Conservation (phyloP, 345 rosid genomes). For the Streptanthus diversifolius region DNA sequence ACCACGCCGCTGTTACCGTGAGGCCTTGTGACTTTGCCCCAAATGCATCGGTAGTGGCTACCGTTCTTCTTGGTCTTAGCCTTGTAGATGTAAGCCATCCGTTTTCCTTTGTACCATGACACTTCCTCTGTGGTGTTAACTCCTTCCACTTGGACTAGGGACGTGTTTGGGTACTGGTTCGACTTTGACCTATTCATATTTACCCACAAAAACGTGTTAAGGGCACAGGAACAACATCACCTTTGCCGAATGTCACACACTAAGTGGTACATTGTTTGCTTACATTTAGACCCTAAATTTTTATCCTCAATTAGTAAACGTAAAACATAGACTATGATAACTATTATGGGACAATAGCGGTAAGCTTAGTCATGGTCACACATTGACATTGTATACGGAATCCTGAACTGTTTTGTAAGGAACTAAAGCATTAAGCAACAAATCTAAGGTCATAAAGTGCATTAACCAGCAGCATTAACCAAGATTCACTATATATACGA, state of each 20-base stretch:
- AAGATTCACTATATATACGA: background rate
- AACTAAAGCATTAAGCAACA: background rate
- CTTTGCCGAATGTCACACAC: background rate
- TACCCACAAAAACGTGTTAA: background rate
- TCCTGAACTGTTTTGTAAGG: background rate
- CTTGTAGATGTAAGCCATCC: slow-evolving; percentile 85
- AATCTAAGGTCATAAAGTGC: background rate
- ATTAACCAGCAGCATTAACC: background rate
- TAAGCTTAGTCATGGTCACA: background rate
- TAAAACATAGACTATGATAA: background rate
- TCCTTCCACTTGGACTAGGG: slow-evolving; percentile 77
- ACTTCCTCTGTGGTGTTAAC: slow-evolving; percentile 83
- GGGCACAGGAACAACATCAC: background rate
- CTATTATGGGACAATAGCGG: background rate
- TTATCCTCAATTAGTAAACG: background rate
- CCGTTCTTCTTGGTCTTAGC: slow-evolving; percentile 79
- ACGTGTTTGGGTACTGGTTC: slow-evolving; percentile 76
- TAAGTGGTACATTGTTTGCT: background rate
- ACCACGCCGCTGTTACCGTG: slow-evolving; percentile 90
- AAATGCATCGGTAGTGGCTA: slow-evolving; percentile 75
- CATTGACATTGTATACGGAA: background rate
- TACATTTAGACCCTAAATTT: background rate
- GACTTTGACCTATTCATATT: slow-evolving; percentile 60
- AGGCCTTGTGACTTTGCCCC: slow-evolving; percentile 89
- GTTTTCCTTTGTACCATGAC: slow-evolving; percentile 72